Evolutionary conservation across 2,329 filamentous ascomycete genomes (phyloP).

Genomic region (Gliomastix tumulicola): DNA sequence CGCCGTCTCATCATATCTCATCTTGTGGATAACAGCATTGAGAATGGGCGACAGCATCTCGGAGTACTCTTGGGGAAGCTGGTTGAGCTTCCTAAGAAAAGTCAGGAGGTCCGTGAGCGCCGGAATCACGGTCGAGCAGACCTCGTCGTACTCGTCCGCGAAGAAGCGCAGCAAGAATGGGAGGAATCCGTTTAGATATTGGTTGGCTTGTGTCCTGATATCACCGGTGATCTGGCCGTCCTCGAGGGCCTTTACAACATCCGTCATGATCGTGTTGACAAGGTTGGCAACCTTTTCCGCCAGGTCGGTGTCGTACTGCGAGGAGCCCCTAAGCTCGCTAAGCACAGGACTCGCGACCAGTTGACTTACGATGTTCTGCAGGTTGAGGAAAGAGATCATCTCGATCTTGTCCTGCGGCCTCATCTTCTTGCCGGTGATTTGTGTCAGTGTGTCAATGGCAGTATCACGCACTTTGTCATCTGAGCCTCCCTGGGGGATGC

Average conservation of each 20-base stretch:
- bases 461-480: constrained; percentile 85
- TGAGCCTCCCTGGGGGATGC: constrained; percentile 53
- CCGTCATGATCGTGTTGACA: constrained; percentile 81
- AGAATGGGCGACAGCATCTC: constrained; percentile 81
- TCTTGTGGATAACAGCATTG: constrained; percentile 88
- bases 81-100: constrained; percentile 75
- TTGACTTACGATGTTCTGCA: constrained; percentile 78
- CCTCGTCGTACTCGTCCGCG: constrained; percentile 95
- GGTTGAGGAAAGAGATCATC: constrained; percentile 84
- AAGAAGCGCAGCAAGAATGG: constrained; percentile 90
- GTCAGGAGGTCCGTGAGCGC: constrained; percentile 88
- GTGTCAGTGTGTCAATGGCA: constrained; percentile 89
- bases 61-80: constrained; percentile 68
- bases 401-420: constrained; percentile 86
- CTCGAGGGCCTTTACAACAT: constrained; percentile 83
- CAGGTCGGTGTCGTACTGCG: constrained; percentile 89
- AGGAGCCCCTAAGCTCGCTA: constrained; percentile 69
- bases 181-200: constrained; percentile 75
- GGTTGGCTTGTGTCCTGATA: constrained; percentile 68
- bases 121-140: constrained; percentile 92
- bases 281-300: constrained; percentile 93
- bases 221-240: constrained; percentile 53
- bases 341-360: constrained; percentile 79
- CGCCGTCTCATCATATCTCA: constrained; percentile 94
- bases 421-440: constrained; percentile 98